phyloP scores from a whole-genome alignment of 805 yeast genomes.

The Metschnikowia gruessii region DNA sequence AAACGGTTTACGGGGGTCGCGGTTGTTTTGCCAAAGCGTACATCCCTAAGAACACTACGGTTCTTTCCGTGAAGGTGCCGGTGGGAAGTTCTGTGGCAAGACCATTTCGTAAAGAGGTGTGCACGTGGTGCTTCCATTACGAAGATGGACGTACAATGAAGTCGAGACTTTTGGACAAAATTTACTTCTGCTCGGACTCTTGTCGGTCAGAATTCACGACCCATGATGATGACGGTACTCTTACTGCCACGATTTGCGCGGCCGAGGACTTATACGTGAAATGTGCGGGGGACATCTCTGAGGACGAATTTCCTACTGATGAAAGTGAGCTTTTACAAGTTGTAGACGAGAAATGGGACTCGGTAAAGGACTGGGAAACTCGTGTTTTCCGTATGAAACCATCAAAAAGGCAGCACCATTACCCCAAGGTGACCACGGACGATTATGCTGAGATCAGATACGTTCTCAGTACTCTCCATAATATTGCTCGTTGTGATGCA shows the following conservation, averaged over 20 bases:
- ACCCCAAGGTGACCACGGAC: conserved; percentile 48
- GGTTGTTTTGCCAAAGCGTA: conserved; percentile 51
- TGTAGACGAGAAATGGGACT: conserved; percentile 36
- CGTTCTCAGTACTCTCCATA: conserved; percentile 28
- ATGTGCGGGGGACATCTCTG: conserved; percentile 26
- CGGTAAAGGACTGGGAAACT: conserved; percentile 37
- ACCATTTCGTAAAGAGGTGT: conserved; percentile 62
- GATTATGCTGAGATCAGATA: conserved; percentile 54
- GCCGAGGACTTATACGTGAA: conserved; percentile 33
- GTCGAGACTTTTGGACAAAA: conserved; percentile 28
- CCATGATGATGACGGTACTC: conserved; percentile 36
- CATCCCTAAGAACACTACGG: conserved; percentile 41
- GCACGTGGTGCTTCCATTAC: conserved; percentile 52
- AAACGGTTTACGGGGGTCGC: conserved; percentile 54
- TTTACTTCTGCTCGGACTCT: conserved; percentile 50
- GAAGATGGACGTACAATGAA: conserved; percentile 48
- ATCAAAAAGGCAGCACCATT: conserved; percentile 29
- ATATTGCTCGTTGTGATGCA: conserved; percentile 12
- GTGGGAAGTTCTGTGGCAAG: conserved; percentile 47
- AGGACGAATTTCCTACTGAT: conserved; percentile 14
- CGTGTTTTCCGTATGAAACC: conserved; percentile 31
- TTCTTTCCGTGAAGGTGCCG: conserved; percentile 41
- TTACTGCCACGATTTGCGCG: conserved; percentile 34
- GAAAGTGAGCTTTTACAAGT: conserved; percentile 13
- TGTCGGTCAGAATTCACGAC: conserved; percentile 40